Evolutionary conservation across 257 asterid species (phyloP), one percentile per base, ranked within the genome.

Genomic region (Leonotis leonurus): DNA sequence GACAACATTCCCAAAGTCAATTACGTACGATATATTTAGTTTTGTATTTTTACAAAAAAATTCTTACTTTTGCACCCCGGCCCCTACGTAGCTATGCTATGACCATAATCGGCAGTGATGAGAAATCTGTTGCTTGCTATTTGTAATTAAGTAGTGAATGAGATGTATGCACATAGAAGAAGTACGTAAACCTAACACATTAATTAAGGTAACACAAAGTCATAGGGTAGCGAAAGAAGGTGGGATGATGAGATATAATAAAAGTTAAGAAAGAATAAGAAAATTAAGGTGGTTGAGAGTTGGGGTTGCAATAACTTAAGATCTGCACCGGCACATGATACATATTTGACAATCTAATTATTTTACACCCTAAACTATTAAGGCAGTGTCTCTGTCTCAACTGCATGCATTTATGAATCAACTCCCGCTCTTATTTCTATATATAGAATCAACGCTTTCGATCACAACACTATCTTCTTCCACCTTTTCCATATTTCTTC

Each of bases 261-360:
- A 3, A 0, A 37, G 6, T 14, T n/a, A 43, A 6, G 3, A 16
- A 36, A 7, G 6, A 25, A 16, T 16, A 40, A 22, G 18, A 64
- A 37, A 62, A n/a, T 37, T 44, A 54, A 68, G 64, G 78, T 74
- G 78, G 80, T 80, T 80, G 78, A 77, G 72, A 77, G 81, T 80
- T 77, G 70, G 63, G 71, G 56, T 13, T 24, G 63, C 14, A 62
- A 46, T 39, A 56, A 62, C 37, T 48, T 45, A 24, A 30, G 50
- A 45, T 56, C 18, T 68, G 66, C 52, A 32, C 30, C 44, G 6
- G 62, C 74, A 66, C 77, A 72, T 56, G 72, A 57, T 69, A 0
- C 58, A 1, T 14, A 65, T 55, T 60, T 77, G 77, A 75, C 61
- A 65, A 75, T 52, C 16, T 39, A 2, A 44, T n/a, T 46, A 9